Conservation (phyloP, 257 asterid species). For the Capsicum pubescens region DNA sequence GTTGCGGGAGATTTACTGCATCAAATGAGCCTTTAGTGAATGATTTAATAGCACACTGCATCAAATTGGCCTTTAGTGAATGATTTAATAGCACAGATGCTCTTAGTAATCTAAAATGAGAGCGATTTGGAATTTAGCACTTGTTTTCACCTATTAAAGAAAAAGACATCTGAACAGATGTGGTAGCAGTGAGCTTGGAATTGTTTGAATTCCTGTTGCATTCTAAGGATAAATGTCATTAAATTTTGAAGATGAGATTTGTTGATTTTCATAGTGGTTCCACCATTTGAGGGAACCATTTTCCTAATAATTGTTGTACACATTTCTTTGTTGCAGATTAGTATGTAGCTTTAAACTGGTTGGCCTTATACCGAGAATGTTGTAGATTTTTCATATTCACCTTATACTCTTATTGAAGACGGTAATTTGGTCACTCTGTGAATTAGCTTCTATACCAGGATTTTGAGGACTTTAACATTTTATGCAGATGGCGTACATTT, state of each 20-base stretch:
- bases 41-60: too few relatives aligned
- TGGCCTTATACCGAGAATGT: not conserved
- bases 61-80: too few relatives aligned
- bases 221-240: not conserved
- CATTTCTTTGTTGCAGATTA: not conserved
- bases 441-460: not conserved
- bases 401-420: not conserved
- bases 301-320: not conserved
- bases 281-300: not conserved
- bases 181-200: not conserved
- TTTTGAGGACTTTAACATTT: not conserved
- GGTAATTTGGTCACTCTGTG: not conserved
- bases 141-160: too few relatives aligned
- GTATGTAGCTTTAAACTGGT: not conserved
- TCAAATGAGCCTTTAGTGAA: too few relatives aligned
- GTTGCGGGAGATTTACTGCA: too few relatives aligned
- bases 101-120: too few relatives aligned
- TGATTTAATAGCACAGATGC: too few relatives aligned
- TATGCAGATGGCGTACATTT: constrained; percentile 36
- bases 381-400: not conserved
- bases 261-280: not conserved
- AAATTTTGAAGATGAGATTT: not conserved
- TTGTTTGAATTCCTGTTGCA: not conserved
- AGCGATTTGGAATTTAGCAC: too few relatives aligned
- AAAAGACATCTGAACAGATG: not conserved